Evolutionary conservation across 768 basidiomycete genomes (phyloP).

Genomic region (Tephrocybe sp.): DNA sequence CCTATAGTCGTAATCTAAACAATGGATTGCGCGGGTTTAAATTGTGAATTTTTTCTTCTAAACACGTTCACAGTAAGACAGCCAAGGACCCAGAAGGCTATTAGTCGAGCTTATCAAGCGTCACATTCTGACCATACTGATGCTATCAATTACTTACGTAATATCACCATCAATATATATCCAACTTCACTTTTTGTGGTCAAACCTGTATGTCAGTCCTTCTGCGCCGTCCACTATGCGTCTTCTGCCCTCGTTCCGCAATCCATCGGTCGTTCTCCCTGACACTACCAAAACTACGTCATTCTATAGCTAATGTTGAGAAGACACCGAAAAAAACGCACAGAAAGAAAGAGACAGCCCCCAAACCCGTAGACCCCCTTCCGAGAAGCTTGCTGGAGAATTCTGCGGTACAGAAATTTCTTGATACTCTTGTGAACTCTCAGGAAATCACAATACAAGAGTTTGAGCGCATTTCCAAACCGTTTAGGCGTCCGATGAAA

Average conservation of each 20-base stretch:
- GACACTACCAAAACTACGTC: background rate
- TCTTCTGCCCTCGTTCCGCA: conserved; percentile 1
- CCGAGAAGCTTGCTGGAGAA: conserved; percentile 34
- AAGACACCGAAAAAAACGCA: background rate
- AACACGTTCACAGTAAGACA: too few relatives aligned
- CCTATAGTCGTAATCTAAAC: too few relatives aligned
- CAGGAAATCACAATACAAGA: conserved; percentile 56
- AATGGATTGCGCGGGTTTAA: too few relatives aligned
- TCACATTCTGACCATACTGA: too few relatives aligned
- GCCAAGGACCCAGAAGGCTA: too few relatives aligned
- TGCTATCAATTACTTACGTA: too few relatives aligned
- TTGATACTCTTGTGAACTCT: conserved; percentile 51
- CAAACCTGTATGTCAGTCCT: conserved; percentile 15
- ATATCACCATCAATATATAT: background rate
- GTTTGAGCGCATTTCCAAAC: conserved; percentile 53
- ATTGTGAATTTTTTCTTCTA: too few relatives aligned
- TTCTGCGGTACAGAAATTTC: conserved; percentile 53
- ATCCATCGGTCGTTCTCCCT: background rate
- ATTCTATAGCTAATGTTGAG: background rate
- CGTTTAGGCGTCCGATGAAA: conserved; percentile 33
- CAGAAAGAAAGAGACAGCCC: conserved; percentile 4
- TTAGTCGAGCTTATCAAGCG: too few relatives aligned
- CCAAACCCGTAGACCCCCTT: background rate
- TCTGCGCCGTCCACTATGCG: conserved; percentile 11
- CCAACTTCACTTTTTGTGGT: background rate